phyloP scores from a whole-genome alignment of 1,284 basidiomycete species.

The Grifola frondosa region DNA sequence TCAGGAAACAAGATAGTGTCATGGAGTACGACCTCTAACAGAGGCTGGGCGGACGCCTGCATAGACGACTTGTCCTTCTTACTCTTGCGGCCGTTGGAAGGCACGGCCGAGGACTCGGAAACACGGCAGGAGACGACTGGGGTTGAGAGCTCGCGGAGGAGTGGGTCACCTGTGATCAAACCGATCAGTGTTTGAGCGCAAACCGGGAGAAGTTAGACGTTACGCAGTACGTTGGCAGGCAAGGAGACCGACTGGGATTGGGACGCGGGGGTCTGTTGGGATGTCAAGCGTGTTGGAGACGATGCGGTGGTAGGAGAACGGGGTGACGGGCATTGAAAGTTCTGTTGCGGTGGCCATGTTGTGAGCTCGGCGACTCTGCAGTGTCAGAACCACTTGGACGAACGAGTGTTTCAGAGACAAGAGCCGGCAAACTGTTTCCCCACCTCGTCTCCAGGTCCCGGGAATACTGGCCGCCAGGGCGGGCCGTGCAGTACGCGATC shows the following conservation, averaged over 20 bases:
- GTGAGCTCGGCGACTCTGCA: too few species aligned
- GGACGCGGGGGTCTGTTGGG: conserved; percentile 45
- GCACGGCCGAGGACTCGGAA: conserved; percentile 40
- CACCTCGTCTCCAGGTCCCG: too few species aligned
- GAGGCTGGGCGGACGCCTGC: conserved; percentile 43
- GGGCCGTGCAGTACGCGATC: too few species aligned
- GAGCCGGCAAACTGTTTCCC: too few species aligned
- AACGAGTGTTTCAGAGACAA: too few species aligned
- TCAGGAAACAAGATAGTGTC: conserved; percentile 91
- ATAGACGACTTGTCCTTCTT: conserved; percentile 59
- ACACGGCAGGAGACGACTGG: conserved; percentile 49
- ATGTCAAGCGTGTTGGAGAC: conserved; percentile 54
- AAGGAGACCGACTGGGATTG: conserved; percentile 70
- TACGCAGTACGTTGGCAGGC: conserved; percentile 62
- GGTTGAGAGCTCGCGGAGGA: conserved; percentile 55
- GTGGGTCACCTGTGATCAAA: conserved; percentile 59
- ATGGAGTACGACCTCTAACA: conserved; percentile 67
- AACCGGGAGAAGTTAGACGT: conserved; percentile 7
- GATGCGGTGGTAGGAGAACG: conserved; percentile 62
- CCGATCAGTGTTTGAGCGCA: conserved; percentile 4
- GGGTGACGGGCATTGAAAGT: conserved; percentile 40
- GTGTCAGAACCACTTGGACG: neutral
- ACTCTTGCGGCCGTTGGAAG: conserved; percentile 44
- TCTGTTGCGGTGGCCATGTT: conserved; percentile 32
- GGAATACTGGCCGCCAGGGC: too few species aligned